Conservation (phyloP, 495 filamentous ascomycete species). For the Annulohypoxylon moriforme region DNA sequence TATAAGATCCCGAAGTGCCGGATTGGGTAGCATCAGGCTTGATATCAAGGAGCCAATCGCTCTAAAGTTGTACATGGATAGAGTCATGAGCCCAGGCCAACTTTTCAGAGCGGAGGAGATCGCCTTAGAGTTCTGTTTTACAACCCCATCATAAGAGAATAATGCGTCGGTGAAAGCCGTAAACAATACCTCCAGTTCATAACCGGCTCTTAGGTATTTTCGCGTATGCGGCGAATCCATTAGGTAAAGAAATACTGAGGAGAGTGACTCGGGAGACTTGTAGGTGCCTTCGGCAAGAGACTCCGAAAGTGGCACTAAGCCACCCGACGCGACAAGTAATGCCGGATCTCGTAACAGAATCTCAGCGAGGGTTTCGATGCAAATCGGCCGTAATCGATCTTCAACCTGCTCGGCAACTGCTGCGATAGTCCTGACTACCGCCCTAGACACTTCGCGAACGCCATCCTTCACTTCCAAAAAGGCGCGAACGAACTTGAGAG, state of each 20-base stretch:
- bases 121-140: constrained; percentile 87
- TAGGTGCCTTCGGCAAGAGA: constrained; percentile 91
- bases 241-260: constrained; percentile 85
- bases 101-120: constrained; percentile 88
- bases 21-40: constrained; percentile 77
- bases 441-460: constrained; percentile 85
- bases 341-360: constrained; percentile 86
- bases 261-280: constrained; percentile 86
- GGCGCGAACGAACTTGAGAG: constrained; percentile 93
- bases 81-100: constrained; percentile 89
- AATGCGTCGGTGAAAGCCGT: constrained; percentile 89
- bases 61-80: constrained; percentile 86
- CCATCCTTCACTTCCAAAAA: constrained; percentile 97
- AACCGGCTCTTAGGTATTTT: constrained; percentile 81
- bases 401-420: constrained; percentile 84
- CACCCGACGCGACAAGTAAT: constrained; percentile 81
- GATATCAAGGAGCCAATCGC: constrained; percentile 84
- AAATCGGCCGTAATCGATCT: constrained; percentile 88
- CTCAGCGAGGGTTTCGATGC: constrained; percentile 90
- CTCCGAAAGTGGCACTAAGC: constrained; percentile 82
- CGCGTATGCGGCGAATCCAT: constrained; percentile 85
- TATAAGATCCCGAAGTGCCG: constrained; percentile 73
- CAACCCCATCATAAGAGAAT: constrained; percentile 74
- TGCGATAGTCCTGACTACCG: constrained; percentile 86
- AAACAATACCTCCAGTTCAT: constrained; percentile 81